A percentile compares a stretch with the other conserved stretches of the same genome.
Conservation (phyloP, 2,329 filamentous ascomycete species). For the Diaporthe sp. region DNA sequence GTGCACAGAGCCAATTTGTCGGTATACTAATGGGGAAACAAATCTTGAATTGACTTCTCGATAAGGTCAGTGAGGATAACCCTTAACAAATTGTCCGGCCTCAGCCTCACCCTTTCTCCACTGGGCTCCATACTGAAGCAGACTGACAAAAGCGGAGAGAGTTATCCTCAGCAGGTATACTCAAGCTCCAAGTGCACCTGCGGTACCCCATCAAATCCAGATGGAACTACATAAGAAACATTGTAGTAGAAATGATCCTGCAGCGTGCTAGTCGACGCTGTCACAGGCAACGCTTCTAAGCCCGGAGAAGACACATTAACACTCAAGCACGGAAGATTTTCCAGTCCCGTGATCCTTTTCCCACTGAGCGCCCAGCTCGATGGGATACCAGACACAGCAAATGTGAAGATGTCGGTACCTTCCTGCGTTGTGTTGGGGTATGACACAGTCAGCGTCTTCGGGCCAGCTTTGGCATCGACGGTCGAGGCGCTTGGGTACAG, state of each 20-base stretch:
- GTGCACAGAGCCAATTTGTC: too few relatives aligned
- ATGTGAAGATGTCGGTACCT: slow-evolving; percentile 52
- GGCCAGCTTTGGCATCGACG: slow-evolving; percentile 50
- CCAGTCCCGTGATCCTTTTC: slow-evolving; percentile 43
- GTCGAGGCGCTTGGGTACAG: slow-evolving; percentile 55
- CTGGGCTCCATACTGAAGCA: too few relatives aligned
- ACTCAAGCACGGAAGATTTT: slow-evolving; percentile 50
- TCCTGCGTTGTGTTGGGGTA: slow-evolving; percentile 53
- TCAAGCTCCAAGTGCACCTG: slow-evolving; percentile 16
- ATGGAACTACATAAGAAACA: slow-evolving; percentile 56
- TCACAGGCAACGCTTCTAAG: slow-evolving; percentile 46
- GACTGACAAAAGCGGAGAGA: background rate
- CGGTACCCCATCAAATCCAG: slow-evolving; percentile 47
- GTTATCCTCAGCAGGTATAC: slow-evolving; percentile 25
- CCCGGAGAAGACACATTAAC: slow-evolving; percentile 51
- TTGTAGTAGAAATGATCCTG: slow-evolving; percentile 57
- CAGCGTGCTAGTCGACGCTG: slow-evolving; percentile 46
- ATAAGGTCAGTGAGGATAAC: background rate
- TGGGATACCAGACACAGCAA: slow-evolving; percentile 50
- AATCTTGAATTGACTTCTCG: background rate
- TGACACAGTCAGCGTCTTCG: slow-evolving; percentile 45
- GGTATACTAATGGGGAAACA: background rate
- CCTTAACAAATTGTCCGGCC: too few relatives aligned
- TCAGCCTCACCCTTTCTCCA: background rate
- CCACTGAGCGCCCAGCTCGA: slow-evolving; percentile 50